Conservation (phyloP, 2,329 filamentous ascomycete species). For the Aschersonia sp. region DNA sequence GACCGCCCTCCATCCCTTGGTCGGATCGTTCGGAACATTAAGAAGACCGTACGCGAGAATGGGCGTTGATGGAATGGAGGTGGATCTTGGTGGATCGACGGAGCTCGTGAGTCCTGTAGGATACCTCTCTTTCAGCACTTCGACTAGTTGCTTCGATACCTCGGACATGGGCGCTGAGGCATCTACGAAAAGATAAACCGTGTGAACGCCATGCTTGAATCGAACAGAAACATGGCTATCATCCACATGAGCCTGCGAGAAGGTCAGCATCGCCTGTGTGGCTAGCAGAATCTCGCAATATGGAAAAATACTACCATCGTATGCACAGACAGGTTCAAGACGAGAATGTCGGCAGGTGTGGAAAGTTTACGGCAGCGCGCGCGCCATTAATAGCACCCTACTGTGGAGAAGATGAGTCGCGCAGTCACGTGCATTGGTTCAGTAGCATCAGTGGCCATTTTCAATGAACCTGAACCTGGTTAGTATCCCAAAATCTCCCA, state of each 20-base stretch:
- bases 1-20: slow-evolving; percentile 34
- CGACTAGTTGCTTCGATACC: slow-evolving; percentile 43
- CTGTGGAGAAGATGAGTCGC: no score
- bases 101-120: slow-evolving; percentile 32
- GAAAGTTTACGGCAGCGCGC: no score
- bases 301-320: not conserved
- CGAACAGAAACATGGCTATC: slow-evolving; percentile 48
- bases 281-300: not conserved
- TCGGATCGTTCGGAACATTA: slow-evolving; percentile 27
- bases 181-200: slow-evolving; percentile 52
- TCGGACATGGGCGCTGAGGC: slow-evolving; percentile 39
- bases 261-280: not conserved
- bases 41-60: slow-evolving; percentile 32
- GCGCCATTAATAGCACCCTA: no score
- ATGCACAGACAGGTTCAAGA: no score
- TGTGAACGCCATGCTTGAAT: slow-evolving; percentile 59
- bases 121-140: slow-evolving; percentile 41
- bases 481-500: no score
- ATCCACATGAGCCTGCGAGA: slow-evolving; percentile 10
- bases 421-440: not conserved
- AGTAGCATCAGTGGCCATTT: not conserved
- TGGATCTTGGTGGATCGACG: slow-evolving; percentile 16
- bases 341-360: no score
- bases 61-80: slow-evolving; percentile 23
- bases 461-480: no score